Evolutionary conservation across 2,329 filamentous ascomycete species (phyloP).

Genomic region (Phoma herbarum): DNA sequence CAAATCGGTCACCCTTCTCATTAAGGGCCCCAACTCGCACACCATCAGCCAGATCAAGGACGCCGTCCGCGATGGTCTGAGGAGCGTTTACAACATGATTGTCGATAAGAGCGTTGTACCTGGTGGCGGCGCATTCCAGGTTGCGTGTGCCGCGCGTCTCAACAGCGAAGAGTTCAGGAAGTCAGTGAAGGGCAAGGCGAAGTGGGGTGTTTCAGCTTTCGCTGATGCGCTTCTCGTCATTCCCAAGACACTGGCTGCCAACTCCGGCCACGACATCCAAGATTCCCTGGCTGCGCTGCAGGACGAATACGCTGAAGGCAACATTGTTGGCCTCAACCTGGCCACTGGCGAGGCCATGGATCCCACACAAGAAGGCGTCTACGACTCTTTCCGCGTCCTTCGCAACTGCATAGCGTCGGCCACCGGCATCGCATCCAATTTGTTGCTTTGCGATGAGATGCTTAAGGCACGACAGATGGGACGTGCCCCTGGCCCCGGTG

Average conservation of each 20-base stretch:
- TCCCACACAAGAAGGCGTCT: conserved; percentile 89
- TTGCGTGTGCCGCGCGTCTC: conserved; percentile 87
- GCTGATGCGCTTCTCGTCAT: conserved; percentile 94
- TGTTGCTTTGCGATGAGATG: conserved; percentile 95
- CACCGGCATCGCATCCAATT: conserved; percentile 92
- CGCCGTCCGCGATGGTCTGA: conserved; percentile 90
- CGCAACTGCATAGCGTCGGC: conserved; percentile 94
- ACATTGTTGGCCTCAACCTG: conserved; percentile 86
- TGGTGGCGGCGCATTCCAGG: conserved; percentile 93
- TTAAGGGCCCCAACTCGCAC: conserved; percentile 97
- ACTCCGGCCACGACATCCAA: conserved; percentile 95
- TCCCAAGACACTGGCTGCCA: conserved; percentile 95
- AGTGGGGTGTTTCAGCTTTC: conserved; percentile 94
- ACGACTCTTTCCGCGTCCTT: conserved; percentile 94
- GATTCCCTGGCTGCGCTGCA: conserved; percentile 88
- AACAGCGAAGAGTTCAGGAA: conserved; percentile 86
- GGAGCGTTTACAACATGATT: conserved; percentile 99
- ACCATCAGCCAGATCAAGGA: conserved; percentile 97
- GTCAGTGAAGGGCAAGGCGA: conserved; percentile 96
- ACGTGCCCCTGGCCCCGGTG: conserved; percentile 21
- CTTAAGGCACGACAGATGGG: conserved; percentile 97
- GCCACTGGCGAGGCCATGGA: conserved; percentile 93
- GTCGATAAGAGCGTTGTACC: conserved; percentile 97
- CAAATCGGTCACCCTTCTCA: conserved; percentile 95
- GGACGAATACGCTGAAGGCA: conserved; percentile 84